Percentiles rank a stretch among this genome's conserved stretches.
Conservation (phyloP, 768 basidiomycete species). For the Podaxis carcinomalis region DNA sequence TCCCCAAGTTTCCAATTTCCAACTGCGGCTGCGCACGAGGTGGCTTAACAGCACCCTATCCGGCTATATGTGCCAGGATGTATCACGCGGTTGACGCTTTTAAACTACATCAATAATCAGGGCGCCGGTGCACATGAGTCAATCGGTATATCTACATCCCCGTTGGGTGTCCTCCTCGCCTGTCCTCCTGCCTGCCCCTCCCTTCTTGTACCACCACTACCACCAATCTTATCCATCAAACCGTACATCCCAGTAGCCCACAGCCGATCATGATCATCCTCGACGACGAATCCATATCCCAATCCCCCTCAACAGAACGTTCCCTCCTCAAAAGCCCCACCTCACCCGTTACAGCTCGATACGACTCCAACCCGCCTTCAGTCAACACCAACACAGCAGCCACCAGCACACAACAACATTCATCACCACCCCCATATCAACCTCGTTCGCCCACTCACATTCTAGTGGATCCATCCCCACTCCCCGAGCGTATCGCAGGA, state of each 20-base stretch:
- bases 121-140: not conserved
- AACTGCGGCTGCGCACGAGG: not conserved
- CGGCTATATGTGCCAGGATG: not conserved
- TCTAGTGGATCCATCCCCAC: not conserved
- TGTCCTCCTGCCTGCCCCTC: not conserved
- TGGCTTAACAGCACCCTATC: not conserved
- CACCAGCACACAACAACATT: not conserved
- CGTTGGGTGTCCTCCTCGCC: not conserved
- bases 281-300: conserved; percentile 3
- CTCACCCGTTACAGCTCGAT: conserved; percentile 1
- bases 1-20: not conserved
- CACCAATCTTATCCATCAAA: not conserved
- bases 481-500: not conserved
- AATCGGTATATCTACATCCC: not conserved
- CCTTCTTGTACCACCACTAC: not conserved
- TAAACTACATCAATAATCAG: not conserved
- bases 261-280: conserved; percentile 12
- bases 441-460: not conserved
- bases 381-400: not conserved
- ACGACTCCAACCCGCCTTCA: not conserved
- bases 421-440: not conserved
- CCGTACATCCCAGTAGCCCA: not conserved
- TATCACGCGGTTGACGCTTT: not conserved
- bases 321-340: conserved; percentile 19
- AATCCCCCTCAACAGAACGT: conserved; percentile 14